Evolutionary conservation across 2,329 filamentous ascomycete species (phyloP).

Genomic region (Aspergillus sp.): DNA sequence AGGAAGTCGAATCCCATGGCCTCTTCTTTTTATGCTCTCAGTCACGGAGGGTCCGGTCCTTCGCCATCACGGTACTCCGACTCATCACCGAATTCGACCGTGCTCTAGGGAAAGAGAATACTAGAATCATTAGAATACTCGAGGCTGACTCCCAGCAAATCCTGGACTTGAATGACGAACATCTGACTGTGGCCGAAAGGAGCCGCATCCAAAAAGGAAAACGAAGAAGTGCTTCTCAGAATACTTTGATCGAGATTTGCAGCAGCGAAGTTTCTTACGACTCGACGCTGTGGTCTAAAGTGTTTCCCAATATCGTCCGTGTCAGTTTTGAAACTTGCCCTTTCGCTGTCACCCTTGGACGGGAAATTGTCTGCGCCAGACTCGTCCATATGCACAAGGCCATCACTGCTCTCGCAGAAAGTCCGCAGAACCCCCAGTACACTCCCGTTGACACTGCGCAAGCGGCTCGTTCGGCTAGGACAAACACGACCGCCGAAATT

Average conservation of each 20-base stretch:
- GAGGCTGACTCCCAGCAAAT: constrained; percentile 86
- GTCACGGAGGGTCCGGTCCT: constrained; percentile 81
- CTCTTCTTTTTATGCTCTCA: constrained; percentile 97
- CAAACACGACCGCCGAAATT: constrained; percentile 73
- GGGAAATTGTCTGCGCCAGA: constrained; percentile 89
- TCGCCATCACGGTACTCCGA: constrained; percentile 87
- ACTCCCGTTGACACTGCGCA: constrained; percentile 36
- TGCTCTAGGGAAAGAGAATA: constrained; percentile 77
- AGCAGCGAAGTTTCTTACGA: constrained; percentile 95
- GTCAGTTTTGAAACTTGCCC: constrained; percentile 89
- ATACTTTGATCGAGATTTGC: constrained; percentile 87
- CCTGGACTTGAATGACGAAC: constrained; percentile 86
- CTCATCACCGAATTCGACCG: constrained; percentile 92
- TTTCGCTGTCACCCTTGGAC: constrained; percentile 83
- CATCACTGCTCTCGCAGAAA: constrained; percentile 77
- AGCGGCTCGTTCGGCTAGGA: constrained; percentile 46
- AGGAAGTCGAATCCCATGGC: constrained; percentile 94
- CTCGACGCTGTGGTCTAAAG: constrained; percentile 93
- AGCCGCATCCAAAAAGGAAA: constrained; percentile 89
- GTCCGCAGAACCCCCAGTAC: constrained; percentile 54
- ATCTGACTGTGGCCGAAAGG: constrained; percentile 81
- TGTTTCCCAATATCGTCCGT: constrained; percentile 92
- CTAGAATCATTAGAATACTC: constrained; percentile 84
- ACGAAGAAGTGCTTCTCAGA: constrained; percentile 77
- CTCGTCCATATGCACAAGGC: constrained; percentile 89